A percentile compares a stretch with the other conserved stretches of the same genome.
Evolutionary conservation across 257 asterid species (phyloP).

Genomic region (Scutellaria minor): DNA sequence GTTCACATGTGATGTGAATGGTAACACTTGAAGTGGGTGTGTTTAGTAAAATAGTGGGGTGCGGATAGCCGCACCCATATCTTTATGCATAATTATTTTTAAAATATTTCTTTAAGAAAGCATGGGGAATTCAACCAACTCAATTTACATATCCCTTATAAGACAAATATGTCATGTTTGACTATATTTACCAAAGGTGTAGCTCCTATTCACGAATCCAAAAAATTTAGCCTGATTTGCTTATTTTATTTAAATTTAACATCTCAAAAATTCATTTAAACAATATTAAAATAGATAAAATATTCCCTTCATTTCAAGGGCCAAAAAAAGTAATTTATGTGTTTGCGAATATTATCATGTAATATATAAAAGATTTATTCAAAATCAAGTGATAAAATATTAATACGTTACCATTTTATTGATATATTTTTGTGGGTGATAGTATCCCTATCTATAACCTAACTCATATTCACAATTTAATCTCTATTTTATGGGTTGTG

Average conservation of each 20-base stretch:
- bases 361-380: neutral
- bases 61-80: too few species aligned
- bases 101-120: constrained; percentile 23
- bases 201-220: neutral
- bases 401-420: too few species aligned
- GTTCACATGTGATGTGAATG: too few species aligned
- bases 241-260: neutral
- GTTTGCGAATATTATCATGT: neutral
- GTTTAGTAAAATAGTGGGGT: too few species aligned
- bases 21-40: too few species aligned
- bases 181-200: constrained; percentile 10
- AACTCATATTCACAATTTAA: too few species aligned
- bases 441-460: too few species aligned
- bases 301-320: neutral
- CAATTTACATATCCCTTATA: neutral
- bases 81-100: constrained; percentile 1
- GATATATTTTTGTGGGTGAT: too few species aligned
- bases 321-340: neutral
- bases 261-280: neutral
- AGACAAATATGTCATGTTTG: constrained; percentile 35
- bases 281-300: neutral
- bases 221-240: neutral
- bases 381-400: neutral
- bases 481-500: too few species aligned
- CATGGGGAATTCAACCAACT: constrained; percentile 13